These are phyloP conservation scores for Plasmopara halstedii DNA, from an alignment of 352 stramenopile genomes.

Conservation along the genomic window DNA sequence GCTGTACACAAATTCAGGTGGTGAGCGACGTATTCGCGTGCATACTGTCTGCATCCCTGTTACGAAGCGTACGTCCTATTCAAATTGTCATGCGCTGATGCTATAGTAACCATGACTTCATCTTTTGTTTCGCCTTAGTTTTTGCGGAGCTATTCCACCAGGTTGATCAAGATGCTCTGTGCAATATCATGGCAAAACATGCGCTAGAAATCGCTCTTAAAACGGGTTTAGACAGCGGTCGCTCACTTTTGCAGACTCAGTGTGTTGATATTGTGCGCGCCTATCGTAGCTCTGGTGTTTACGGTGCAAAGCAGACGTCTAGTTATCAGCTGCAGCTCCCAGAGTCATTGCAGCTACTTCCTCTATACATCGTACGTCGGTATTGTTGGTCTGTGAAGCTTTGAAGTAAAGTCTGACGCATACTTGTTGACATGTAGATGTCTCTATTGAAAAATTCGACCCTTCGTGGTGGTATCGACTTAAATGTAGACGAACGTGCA, in stretches of 20 bases:
- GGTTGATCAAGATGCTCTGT: slow-evolving; percentile 90
- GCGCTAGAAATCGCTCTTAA: slow-evolving; percentile 93
- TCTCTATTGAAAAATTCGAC: slow-evolving; percentile 96
- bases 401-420: background rate
- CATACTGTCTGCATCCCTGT: slow-evolving; percentile 96
- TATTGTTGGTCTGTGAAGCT: background rate
- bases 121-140: slow-evolving; percentile 31
- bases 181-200: slow-evolving; percentile 93
- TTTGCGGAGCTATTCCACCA: slow-evolving; percentile 88
- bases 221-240: slow-evolving; percentile 91
- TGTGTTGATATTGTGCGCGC: slow-evolving; percentile 92
- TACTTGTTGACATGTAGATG: slow-evolving; percentile 58
- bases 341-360: slow-evolving; percentile 91
- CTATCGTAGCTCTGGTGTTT: slow-evolving; percentile 77
- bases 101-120: background rate
- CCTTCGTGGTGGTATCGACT: slow-evolving; percentile 94
- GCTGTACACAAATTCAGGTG: slow-evolving; percentile 96
- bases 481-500: slow-evolving; percentile 94
- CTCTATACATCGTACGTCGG: slow-evolving; percentile 89
- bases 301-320: slow-evolving; percentile 57
- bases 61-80: slow-evolving; percentile 56
- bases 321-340: slow-evolving; percentile 80
- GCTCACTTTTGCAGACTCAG: slow-evolving; percentile 87
- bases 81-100: background rate
- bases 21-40: slow-evolving; percentile 96